Conservation (phyloP, 179 eudicot species). For the Beta corolliflora region DNA sequence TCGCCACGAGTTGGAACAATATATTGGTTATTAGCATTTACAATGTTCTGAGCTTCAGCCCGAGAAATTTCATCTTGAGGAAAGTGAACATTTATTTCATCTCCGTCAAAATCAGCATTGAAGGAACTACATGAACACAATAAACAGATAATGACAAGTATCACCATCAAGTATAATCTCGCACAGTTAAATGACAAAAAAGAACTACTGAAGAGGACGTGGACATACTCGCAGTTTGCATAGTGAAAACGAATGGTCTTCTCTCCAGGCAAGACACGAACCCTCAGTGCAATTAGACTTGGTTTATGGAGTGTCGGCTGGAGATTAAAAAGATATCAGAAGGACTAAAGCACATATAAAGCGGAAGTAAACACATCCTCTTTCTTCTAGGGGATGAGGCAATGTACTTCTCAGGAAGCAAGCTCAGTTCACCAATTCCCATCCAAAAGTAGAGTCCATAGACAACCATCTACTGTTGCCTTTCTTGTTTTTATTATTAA, state of each 20-base stretch:
- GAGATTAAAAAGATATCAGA: conserved; percentile 19
- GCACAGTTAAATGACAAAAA: neutral
- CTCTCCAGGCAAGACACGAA: conserved; percentile 95
- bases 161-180: neutral
- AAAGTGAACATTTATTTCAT: conserved; percentile 97
- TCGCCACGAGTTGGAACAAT: conserved; percentile 99
- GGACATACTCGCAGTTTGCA: conserved; percentile 93
- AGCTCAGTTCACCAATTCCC: neutral
- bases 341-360: neutral
- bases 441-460: neutral
- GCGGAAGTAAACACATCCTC: neutral
- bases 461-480: neutral
- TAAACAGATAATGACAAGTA: conserved; percentile 1
- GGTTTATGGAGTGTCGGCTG: conserved; percentile 99
- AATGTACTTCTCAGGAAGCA: neutral
- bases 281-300: conserved; percentile 93
- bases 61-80: conserved; percentile 99
- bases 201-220: neutral
- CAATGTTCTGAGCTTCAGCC: conserved; percentile 96
- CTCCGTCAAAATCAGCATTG: conserved; percentile 99
- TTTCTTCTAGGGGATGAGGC: neutral
- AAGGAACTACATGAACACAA: conserved; percentile 59
- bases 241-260: conserved; percentile 96
- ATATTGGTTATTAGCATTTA: conserved; percentile 93
- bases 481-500: neutral